A percentile compares a stretch with the other conserved stretches of the same genome.
These are phyloP conservation scores for Penicillium ucsense DNA, from an alignment of 495 filamentous ascomycete species.

Conservation along the genomic window DNA sequence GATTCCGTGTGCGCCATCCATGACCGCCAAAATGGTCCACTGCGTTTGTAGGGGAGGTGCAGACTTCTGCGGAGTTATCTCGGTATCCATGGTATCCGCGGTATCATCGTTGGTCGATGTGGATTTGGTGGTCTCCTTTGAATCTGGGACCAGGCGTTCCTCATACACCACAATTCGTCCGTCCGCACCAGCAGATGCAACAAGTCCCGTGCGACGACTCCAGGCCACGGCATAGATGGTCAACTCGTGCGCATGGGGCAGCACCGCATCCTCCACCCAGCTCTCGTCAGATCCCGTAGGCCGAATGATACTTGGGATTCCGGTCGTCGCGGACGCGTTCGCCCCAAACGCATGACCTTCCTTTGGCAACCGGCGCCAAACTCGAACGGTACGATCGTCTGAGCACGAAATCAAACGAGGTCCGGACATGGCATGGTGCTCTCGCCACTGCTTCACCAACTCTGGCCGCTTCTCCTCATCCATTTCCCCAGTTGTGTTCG, in stretches of 20 bases:
- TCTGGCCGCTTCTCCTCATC: not conserved
- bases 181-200: conserved; percentile 81
- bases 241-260: conserved; percentile 68
- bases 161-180: conserved; percentile 75
- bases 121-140: too few relatives aligned
- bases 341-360: conserved; percentile 20
- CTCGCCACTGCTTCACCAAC: conserved; percentile 27
- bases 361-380: conserved; percentile 64
- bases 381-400: conserved; percentile 63
- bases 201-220: conserved; percentile 61
- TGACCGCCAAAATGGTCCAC: conserved; percentile 59
- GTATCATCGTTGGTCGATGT: conserved; percentile 20
- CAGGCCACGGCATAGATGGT: conserved; percentile 74
- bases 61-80: not conserved
- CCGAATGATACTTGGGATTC: conserved; percentile 74
- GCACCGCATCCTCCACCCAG: conserved; percentile 62
- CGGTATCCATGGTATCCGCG: conserved; percentile 23
- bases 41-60: conserved; percentile 26
- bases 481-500: not conserved
- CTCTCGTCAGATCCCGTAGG: conserved; percentile 60
- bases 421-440: conserved; percentile 36
- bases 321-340: conserved; percentile 21
- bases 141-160: conserved; percentile 33
- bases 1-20: conserved; percentile 70
- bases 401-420: conserved; percentile 68